Base-by-base conservation (phyloP, 78 protist genomes). In the Salpingoeca rosetta region DNA sequence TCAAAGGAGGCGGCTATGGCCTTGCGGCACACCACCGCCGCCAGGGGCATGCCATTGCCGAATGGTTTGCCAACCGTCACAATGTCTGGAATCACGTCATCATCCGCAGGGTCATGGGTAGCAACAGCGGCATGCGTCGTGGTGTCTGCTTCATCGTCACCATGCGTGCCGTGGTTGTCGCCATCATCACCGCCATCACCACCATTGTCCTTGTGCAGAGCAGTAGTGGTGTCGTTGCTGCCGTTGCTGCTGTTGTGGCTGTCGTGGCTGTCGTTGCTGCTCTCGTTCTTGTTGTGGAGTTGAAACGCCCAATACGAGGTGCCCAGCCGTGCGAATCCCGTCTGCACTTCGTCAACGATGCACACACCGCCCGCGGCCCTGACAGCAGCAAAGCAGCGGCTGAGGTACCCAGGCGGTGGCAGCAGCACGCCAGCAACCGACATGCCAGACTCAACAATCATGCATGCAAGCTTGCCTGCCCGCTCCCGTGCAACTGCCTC, bases 331-430 rank as follows among this genome's bases (percentile, higher is more conserved):
- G 95, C 95, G 76, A 93, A 88, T 0, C 96, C 96, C 0, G 84
- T 80, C 82, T 94, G 96, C 74, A 94, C 96, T 85, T 94, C 96
- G 76, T 94, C 96, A 76, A 92, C 88, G 38, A 94, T 65, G 88
- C 94, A 91, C 51, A 94, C 77, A 39, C 93, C 96, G 40, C 96
- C 96, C 57, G 2, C 51, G 3, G 45, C 74, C 28, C 94, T 89
- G 31, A 90, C 90, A 3, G 74, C 76, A 0, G 0, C 86, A 82
- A 88, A 92, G 11, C 77, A 79, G 26, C 22, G 36, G n/a, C 25
- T 28, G 78, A 92, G 81, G 76, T 86, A 94, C 27, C 88, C 91
- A 3, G 44, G 38, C 26, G 94, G 93, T 1, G 80, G 74, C 42
- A 45, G 65, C 27, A 93, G 86, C 38, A 42, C n/a, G 31, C 96